Conservation (phyloP, 2,329 filamentous ascomycete genomes). For the Claviceps sp. region DNA sequence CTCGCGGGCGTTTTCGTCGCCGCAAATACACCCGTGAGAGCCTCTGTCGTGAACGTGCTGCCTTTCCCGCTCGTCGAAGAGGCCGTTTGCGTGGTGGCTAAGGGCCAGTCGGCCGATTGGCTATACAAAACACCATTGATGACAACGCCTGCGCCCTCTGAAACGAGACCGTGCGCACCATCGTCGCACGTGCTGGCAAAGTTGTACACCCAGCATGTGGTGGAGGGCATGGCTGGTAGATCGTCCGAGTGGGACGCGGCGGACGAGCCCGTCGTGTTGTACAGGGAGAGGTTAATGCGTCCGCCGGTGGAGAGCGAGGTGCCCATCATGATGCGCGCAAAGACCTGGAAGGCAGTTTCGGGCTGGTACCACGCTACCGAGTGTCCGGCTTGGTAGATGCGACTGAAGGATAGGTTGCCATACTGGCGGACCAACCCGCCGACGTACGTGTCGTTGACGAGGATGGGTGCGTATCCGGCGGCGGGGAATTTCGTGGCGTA, state of each 20-base stretch:
- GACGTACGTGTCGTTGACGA: slow-evolving; percentile 53
- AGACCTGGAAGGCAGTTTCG: slow-evolving; percentile 43
- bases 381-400: slow-evolving; percentile 54
- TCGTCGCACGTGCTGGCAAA: slow-evolving; percentile 37
- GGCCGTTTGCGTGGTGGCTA: slow-evolving; percentile 15
- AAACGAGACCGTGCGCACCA: slow-evolving; percentile 32
- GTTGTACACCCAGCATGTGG: slow-evolving; percentile 48
- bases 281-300: slow-evolving; percentile 34
- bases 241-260: slow-evolving; percentile 35
- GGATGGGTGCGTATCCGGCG: slow-evolving; percentile 60
- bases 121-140: slow-evolving; percentile 45
- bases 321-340: slow-evolving; percentile 44
- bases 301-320: slow-evolving; percentile 43
- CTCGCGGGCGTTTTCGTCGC: slow-evolving; percentile 19
- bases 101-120: slow-evolving; percentile 27
- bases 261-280: slow-evolving; percentile 44
- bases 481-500: slow-evolving; percentile 43
- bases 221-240: slow-evolving; percentile 30
- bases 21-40: slow-evolving; percentile 21
- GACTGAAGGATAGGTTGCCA: slow-evolving; percentile 57
- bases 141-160: slow-evolving; percentile 39
- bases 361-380: slow-evolving; percentile 49
- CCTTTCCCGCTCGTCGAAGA: slow-evolving; percentile 10
- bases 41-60: slow-evolving; percentile 8
- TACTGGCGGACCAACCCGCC: slow-evolving; percentile 64